Percentiles rank a stretch among this genome's conserved stretches.
Conservation (phyloP, 352 stramenopile species). For the Phytophthora podocarpi region DNA sequence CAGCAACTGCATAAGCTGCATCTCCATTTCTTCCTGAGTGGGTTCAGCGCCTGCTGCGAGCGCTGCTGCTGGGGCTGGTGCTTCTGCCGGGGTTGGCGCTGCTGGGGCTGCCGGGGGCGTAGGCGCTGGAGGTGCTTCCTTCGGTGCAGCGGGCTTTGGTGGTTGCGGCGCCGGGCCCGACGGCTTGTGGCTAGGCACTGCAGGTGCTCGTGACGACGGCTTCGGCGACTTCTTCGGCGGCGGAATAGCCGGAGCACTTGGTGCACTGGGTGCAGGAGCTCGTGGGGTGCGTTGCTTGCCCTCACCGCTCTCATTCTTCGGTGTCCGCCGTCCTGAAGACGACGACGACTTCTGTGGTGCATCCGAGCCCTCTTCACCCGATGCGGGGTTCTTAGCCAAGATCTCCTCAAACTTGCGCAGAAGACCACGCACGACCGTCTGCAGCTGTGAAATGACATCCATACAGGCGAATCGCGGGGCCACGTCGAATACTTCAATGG, state of each 20-base stretch:
- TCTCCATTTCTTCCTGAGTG: slow-evolving; percentile 76
- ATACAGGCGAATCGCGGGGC: slow-evolving; percentile 65
- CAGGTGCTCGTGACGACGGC: slow-evolving; percentile 7
- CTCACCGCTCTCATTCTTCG: slow-evolving; percentile 21
- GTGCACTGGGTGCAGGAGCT: slow-evolving; percentile 37
- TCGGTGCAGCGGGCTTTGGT: slow-evolving; percentile 19
- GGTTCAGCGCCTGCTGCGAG: slow-evolving; percentile 21
- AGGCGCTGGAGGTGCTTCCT: slow-evolving; percentile 14
- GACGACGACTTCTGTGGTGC: slow-evolving; percentile 58
- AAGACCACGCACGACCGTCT: slow-evolving; percentile 75
- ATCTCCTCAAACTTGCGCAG: slow-evolving; percentile 84
- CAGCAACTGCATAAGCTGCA: slow-evolving; percentile 76
- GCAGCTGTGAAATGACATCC: slow-evolving; percentile 76
- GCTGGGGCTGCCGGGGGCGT: slow-evolving; percentile 12
- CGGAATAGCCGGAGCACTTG: slow-evolving; percentile 35
- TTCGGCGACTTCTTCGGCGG: slow-evolving; percentile 44
- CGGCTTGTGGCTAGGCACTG: slow-evolving; percentile 27
- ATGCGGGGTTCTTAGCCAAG: slow-evolving; percentile 57
- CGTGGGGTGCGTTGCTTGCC: slow-evolving; percentile 31
- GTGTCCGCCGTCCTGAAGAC: slow-evolving; percentile 51
- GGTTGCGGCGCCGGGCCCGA: slow-evolving; percentile 20
- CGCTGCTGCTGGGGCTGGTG: slow-evolving; percentile 6
- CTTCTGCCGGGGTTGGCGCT: slow-evolving; percentile 2
- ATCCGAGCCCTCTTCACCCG: slow-evolving; percentile 49
- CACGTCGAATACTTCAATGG: slow-evolving; percentile 79